phyloP scores from a whole-genome alignment of 805 yeast species.

The Metschnikowia baotianmanensis region DNA sequence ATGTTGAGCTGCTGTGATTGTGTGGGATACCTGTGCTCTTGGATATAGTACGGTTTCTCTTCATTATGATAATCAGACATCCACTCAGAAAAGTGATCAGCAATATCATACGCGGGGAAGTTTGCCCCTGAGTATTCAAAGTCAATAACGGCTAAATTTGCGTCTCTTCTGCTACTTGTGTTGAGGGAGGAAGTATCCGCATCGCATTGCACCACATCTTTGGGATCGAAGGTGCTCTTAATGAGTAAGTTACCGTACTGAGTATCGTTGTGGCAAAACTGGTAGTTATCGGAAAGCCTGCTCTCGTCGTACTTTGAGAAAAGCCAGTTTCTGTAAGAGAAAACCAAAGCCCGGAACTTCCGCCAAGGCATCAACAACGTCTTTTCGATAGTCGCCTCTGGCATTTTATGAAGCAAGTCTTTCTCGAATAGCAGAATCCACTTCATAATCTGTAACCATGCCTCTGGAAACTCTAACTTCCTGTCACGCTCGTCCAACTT shows the following conservation, averaged over 20 bases:
- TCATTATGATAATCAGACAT: slow-evolving; percentile 87
- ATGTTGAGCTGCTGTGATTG: slow-evolving; percentile 67
- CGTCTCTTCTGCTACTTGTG: slow-evolving; percentile 33
- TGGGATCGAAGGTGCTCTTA: slow-evolving; percentile 51
- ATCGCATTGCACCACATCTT: slow-evolving; percentile 30
- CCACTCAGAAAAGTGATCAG: slow-evolving; percentile 96
- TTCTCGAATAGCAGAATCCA: slow-evolving; percentile 56
- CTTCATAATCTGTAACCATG: slow-evolving; percentile 66
- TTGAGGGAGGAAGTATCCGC: slow-evolving; percentile 10
- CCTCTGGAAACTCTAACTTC: slow-evolving; percentile 53
- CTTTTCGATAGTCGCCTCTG: slow-evolving; percentile 29
- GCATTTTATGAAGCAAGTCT: slow-evolving; percentile 41
- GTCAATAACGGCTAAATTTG: slow-evolving; percentile 84
- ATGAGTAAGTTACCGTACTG: slow-evolving; percentile 92
- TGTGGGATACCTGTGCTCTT: slow-evolving; percentile 60
- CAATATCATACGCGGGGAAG: slow-evolving; percentile 83
- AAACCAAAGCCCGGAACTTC: slow-evolving; percentile 48
- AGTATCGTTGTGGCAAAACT: slow-evolving; percentile 93
- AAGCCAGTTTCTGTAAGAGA: slow-evolving; percentile 63
- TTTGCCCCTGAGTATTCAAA: slow-evolving; percentile 95
- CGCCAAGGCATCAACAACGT: slow-evolving; percentile 48
- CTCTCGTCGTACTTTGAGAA: slow-evolving; percentile 45
- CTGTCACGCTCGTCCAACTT: slow-evolving; percentile 58
- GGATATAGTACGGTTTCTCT: slow-evolving; percentile 48
- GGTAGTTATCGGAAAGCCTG: slow-evolving; percentile 48